Evolutionary conservation across 805 yeast species (phyloP), one percentile per base, ranked within the genome.

Genomic region (Yamadazyma philogaea): DNA sequence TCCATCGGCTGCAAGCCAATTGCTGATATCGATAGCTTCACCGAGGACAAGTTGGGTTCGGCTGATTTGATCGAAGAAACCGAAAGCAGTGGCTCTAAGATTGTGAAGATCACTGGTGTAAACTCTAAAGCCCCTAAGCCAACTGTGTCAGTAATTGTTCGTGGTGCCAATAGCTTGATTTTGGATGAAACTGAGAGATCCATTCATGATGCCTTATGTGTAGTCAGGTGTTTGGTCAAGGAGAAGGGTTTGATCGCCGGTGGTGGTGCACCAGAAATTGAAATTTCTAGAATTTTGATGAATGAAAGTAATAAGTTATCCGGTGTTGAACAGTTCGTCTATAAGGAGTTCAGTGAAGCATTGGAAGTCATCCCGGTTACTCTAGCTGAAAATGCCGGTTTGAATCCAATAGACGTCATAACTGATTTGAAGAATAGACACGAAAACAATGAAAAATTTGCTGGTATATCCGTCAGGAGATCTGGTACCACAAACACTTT

Each of bases 251-350:
- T 86, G 59, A 89, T 93, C 68, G 96, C 98, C 11, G 99, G 99
- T 55, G 99, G 99, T 50, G 99, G 98, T 56, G 98, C 99, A 5
- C 96, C 98, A 35, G 97, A 89, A 67, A 81, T 89, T 51, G 96
- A 90, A 70, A 82, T 87, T 6, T 80, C 96, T 8, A 79, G 91
- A 49, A 77, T 78, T 11, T 68, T 89, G 51, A 70, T 77, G 53
- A 81, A 79, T 52, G 95, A 88, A 62, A 75, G 95, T 22, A 75
- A 81, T 50, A 69, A 78, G 40, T 72, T 84, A 51, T 77, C 86
- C 15, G 97, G 97, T 39, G 86, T 87, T 8, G 95, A 89, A 63
- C 90, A 91, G 43, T 79, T 87, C 50, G 90, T 95, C 54, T 90
- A 87, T 81, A 83, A 81, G 59, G 96, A 90, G 66, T 89, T 85